These are phyloP conservation scores for Rosa chinensis DNA, from an alignment of 306 rosid species.

Conservation along the genomic window DNA sequence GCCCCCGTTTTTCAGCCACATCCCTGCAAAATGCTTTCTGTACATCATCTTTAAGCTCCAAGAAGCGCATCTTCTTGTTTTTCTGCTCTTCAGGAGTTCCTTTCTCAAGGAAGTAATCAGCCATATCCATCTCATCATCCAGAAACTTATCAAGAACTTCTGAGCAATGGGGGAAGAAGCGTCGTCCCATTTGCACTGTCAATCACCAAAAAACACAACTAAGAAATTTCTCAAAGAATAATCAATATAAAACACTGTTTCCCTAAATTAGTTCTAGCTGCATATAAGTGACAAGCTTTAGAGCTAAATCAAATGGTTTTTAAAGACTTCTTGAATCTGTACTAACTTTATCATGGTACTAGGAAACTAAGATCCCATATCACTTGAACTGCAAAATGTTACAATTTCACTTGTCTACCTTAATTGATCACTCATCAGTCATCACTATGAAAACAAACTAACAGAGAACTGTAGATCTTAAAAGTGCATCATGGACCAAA, in stretches of 20 bases:
- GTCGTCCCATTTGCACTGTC: constrained; percentile 81
- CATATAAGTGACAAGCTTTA: constrained; percentile 2
- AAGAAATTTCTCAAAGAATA: constrained; percentile 9
- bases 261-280: constrained; percentile 12
- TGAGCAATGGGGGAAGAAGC: constrained; percentile 88
- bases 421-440: neutral
- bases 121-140: constrained; percentile 62
- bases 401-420: neutral
- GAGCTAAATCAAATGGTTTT: neutral
- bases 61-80: constrained; percentile 70
- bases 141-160: constrained; percentile 79
- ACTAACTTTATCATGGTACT: neutral
- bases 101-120: constrained; percentile 69
- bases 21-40: constrained; percentile 87
- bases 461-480: neutral
- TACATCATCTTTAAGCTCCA: constrained; percentile 86
- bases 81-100: constrained; percentile 70
- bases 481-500: neutral
- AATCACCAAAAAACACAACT: constrained; percentile 7
- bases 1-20: constrained; percentile 51
- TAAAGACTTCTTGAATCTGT: neutral
- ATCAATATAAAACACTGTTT: neutral
- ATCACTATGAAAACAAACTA: neutral
- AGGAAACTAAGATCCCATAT: neutral
- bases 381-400: neutral